Conservation (phyloP, 495 filamentous ascomycete species). For the Cetradonia linearis region DNA sequence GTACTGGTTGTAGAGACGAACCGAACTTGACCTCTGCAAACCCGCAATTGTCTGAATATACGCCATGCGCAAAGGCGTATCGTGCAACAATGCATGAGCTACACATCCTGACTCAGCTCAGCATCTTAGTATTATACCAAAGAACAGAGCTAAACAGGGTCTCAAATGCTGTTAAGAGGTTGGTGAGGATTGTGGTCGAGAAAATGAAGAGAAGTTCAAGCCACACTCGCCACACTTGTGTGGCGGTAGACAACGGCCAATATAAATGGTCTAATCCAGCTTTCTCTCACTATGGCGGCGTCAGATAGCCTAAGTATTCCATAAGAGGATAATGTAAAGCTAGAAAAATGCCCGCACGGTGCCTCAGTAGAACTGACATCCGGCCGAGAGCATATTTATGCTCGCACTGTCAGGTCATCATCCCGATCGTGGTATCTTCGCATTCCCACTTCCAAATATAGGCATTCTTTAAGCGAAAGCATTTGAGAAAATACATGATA, state of each 20-base stretch:
- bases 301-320: not conserved
- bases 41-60: not conserved
- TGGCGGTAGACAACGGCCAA: not conserved
- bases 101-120: constrained; percentile 9
- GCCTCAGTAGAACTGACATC: not conserved
- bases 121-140: not conserved
- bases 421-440: not conserved
- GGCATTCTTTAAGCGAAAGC: not conserved
- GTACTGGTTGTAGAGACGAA: not conserved
- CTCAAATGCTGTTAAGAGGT: not conserved
- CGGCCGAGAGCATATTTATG: not conserved
- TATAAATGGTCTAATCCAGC: not conserved
- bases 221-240: not conserved
- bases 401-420: not conserved
- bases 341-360: not conserved
- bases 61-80: constrained; percentile 1
- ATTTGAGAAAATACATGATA: not conserved
- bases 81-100: constrained; percentile 11
- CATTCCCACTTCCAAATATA: not conserved
- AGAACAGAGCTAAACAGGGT: not conserved
- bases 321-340: not conserved
- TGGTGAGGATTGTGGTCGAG: not conserved
- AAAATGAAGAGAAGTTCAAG: not conserved
- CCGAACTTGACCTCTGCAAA: not conserved
- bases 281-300: not conserved